Evolutionary conservation across 768 basidiomycete species (phyloP).

Genomic region (Hypholoma fasciculare): DNA sequence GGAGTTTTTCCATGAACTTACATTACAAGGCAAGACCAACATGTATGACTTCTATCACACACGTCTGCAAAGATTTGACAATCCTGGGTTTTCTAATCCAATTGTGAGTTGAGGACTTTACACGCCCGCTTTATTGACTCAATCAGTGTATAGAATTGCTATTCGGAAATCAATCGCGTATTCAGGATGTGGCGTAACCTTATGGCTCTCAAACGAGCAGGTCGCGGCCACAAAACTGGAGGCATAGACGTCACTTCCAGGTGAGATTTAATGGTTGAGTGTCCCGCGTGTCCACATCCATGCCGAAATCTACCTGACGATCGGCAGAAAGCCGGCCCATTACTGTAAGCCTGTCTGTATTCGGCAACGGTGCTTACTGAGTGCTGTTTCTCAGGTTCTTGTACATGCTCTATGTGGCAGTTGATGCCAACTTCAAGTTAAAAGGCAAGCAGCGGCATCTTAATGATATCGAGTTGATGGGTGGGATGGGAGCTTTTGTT

Average conservation of each 20-base stretch:
- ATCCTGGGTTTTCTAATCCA: too few relatives aligned
- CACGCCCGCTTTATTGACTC: too few relatives aligned
- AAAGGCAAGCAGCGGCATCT: conserved; percentile 6
- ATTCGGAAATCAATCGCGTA: conserved; percentile 4
- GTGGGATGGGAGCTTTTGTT: conserved; percentile 1
- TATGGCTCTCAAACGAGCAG: conserved; percentile 13
- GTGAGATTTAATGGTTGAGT: conserved; percentile 10
- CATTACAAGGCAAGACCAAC: conserved; percentile 5
- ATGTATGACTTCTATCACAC: conserved; percentile 15
- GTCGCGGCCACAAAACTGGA: conserved; percentile 5
- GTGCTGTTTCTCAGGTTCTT: conserved; percentile 13
- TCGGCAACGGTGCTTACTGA: too few relatives aligned
- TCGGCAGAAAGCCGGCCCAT: too few relatives aligned
- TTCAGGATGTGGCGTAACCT: conserved; percentile 13
- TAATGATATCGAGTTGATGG: conserved; percentile 5
- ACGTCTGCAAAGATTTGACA: too few relatives aligned
- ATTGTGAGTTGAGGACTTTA: too few relatives aligned
- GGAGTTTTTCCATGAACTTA: neutral
- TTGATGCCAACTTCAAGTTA: conserved; percentile 16
- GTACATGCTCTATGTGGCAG: conserved; percentile 4
- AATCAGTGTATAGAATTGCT: too few relatives aligned
- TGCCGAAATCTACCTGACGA: conserved; percentile 8
- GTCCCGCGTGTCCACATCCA: conserved; percentile 18
- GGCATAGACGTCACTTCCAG: conserved; percentile 1
- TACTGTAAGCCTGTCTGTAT: too few relatives aligned